Base-by-base conservation (phyloP, 345 rosid genomes). In the Fremontodendron californicum region DNA sequence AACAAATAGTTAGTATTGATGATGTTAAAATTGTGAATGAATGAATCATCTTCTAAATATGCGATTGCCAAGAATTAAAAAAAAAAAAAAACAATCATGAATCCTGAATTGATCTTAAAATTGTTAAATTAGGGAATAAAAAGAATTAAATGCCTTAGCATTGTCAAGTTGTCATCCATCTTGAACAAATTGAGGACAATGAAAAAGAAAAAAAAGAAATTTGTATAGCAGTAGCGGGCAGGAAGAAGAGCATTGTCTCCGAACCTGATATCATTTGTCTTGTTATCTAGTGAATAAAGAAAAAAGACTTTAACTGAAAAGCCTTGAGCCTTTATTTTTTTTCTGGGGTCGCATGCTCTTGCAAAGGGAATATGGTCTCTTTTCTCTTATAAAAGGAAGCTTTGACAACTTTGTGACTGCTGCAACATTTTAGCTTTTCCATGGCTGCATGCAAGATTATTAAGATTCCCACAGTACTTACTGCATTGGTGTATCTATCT, bases 301-400 rank as follows among this genome's bases (percentile, higher is more conserved):
- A 37, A 16, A 43, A 27, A 13, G 27, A 45, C 54, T 43, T 68
- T 19, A 25, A 68, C 73, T 43, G 54, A 45, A 43, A 68, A 45
- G 54, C 18, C 73, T 25, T 68, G 46, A 45, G 33, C 73, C 54
- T 68, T 68, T 45, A 2, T 13, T 29, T 48, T 64, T 77, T 77
- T 49, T 1, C 15, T 10, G 67, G 40, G 78, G 74, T 73, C 79
- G 82, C 84, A 85, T 76, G 77, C 78, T 69, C 76, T 82, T 81
- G 25, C 72, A 73, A 69, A 80, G 54, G 58, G 39, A 48, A 60
- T 25, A 3, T 48, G 43, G 49, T 65, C 72, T 75, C 13, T 13
- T 61, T 60, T 61, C 66, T 61, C 49, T 29, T 58, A 8, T 4
- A 31, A 81, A 66, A 68, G 72, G 25, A 3, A 49, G 49, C 82